Evolutionary conservation across 1,284 basidiomycete species (phyloP), one percentile per base, ranked within the genome.

Genomic region (Hymenochaete sp.): DNA sequence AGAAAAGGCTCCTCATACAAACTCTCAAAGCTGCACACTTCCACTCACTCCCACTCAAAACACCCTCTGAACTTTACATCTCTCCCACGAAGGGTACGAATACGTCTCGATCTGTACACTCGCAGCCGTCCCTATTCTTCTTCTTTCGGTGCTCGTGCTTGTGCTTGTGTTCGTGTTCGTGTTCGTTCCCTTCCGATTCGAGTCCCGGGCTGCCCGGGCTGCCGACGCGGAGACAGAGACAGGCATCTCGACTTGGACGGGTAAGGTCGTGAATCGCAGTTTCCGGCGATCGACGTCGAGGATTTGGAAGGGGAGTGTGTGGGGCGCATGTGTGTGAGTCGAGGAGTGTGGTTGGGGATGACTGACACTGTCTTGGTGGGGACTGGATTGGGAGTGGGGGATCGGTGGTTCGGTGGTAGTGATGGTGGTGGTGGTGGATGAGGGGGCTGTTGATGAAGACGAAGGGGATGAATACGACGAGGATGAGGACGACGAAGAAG

Each of bases 31-130:
- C 32, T 31, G 14, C 10, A 31, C 14, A 10, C 28, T 31, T 35
- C 32, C 14, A 5, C 13, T 35, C 32, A 35, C 13, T 35, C 21
- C 14, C 13, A 35, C 42, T 22, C 38, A 32, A 29, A 25, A 41
- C 13, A 22, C 42, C 4, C 28, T 65, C 51, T 67, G 68, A 32
- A 81, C 68, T 29, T 70, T 59, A 57, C 80, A 81, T 45, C 75
- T 65, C 57, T 80, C 70, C 79, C 79, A 82, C 44, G 69, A 72
- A 21, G 77, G 76, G 56, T 73, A 76, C 13, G 65, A 52, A 40
- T 72, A 67, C 43, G 69, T 66, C 57, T 77, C 70, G 26, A 63
- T 56, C 55, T 63, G 62, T 56, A 67, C 66, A 43, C 62, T 63
- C 48, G 68, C 63, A 10, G 47, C 29, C 14, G 38, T 45, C 3